These are phyloP conservation scores for Gardenia jasminoides DNA, from an alignment of 257 asterid species.

Conservation along the genomic window DNA sequence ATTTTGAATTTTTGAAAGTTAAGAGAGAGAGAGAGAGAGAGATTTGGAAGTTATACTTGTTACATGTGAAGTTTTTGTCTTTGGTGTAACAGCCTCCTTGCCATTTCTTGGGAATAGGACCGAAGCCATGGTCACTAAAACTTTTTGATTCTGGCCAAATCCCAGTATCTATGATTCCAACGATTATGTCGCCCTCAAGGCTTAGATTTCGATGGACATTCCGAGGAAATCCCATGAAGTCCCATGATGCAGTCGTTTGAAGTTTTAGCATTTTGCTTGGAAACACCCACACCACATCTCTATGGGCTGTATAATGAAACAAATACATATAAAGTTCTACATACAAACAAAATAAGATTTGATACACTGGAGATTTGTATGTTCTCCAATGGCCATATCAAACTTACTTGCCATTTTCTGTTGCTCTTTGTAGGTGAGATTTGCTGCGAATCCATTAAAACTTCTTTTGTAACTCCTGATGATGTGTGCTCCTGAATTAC, in stretches of 20 bases:
- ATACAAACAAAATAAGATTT: too few relatives aligned
- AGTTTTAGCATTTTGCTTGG: conserved; percentile 43
- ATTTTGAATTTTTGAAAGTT: too few relatives aligned
- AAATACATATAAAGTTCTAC: background rate
- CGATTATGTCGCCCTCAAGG: conserved; percentile 39
- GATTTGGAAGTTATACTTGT: too few relatives aligned
- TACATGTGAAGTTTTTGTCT: conserved; percentile 48
- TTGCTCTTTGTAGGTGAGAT: conserved; percentile 42
- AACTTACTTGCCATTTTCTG: conserved; percentile 36
- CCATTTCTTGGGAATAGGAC: conserved; percentile 47
- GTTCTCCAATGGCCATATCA: too few relatives aligned
- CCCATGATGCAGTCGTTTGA: too few relatives aligned
- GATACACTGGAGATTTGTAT: too few relatives aligned
- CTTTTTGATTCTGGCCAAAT: too few relatives aligned
- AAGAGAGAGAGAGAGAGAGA: too few relatives aligned
- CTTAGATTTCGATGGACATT: conserved; percentile 19
- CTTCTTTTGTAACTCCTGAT: too few relatives aligned
- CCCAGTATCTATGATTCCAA: conserved; percentile 50
- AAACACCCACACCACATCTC: conserved; percentile 51
- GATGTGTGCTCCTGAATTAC: too few relatives aligned
- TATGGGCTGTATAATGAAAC: conserved; percentile 26
- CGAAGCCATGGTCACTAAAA: conserved; percentile 18
- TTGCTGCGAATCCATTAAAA: too few relatives aligned
- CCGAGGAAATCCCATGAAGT: conserved; percentile 41
- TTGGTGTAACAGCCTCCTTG: conserved; percentile 48